Evolutionary conservation across 2,329 filamentous ascomycete species (phyloP).

Genomic region (Ceratocystis albifundus): DNA sequence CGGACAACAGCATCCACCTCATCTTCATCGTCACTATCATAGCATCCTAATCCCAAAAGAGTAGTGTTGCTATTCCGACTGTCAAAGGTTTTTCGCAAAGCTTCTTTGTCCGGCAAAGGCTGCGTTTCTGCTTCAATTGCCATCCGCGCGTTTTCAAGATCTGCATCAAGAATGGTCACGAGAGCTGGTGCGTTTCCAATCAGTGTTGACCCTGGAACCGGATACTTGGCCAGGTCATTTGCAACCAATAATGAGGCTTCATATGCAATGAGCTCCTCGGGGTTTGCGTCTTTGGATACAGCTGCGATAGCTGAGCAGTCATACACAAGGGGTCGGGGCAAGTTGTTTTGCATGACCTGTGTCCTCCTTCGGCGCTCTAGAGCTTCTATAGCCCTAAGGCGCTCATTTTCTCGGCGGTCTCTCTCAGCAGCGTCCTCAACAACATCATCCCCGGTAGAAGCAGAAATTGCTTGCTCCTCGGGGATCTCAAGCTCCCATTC

Average conservation of each 20-base stretch:
- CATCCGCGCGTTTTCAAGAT: constrained; percentile 62
- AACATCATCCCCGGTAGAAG: constrained; percentile 37
- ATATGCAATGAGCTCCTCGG: constrained; percentile 57
- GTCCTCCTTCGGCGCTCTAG: constrained; percentile 73
- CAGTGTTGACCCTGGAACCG: constrained; percentile 55
- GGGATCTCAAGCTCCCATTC: constrained; percentile 92
- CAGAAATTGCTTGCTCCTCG: constrained; percentile 58
- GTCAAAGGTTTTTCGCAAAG: constrained; percentile 45
- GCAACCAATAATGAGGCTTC: constrained; percentile 73
- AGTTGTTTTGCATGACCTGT: constrained; percentile 74
- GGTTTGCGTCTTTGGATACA: constrained; percentile 43
- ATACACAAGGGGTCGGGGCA: constrained; percentile 65
- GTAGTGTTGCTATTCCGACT: constrained; percentile 42
- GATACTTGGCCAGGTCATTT: constrained; percentile 66
- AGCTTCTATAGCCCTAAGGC: constrained; percentile 60
- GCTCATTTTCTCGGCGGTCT: constrained; percentile 65
- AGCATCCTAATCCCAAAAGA: constrained; percentile 72
- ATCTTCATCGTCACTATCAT: constrained; percentile 64
- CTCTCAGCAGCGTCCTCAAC: constrained; percentile 56
- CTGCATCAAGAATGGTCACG: constrained; percentile 55
- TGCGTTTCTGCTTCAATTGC: constrained; percentile 62
- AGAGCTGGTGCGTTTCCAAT: constrained; percentile 50
- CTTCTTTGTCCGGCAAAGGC: constrained; percentile 37
- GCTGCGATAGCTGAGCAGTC: constrained; percentile 56
- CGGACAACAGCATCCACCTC: constrained; percentile 53